Percentiles rank a stretch among this genome's conserved stretches.
These are phyloP conservation scores for Stramenopiles sp. DNA, from an alignment of 352 stramenopile species.

Conservation along the genomic window DNA sequence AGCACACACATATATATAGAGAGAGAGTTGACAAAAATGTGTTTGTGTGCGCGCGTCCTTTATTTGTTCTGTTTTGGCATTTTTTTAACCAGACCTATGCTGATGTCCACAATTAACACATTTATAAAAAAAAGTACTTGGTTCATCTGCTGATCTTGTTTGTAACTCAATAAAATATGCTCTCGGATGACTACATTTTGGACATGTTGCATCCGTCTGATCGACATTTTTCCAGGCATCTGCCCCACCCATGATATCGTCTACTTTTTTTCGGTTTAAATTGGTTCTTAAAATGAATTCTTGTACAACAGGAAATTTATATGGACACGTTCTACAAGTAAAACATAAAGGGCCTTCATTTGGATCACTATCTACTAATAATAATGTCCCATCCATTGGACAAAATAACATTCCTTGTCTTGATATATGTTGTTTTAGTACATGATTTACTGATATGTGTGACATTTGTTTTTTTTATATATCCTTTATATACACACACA, in stretches of 20 bases:
- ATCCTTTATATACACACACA: too few species aligned
- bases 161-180: conserved; percentile 99
- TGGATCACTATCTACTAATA: background rate
- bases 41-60: too few species aligned
- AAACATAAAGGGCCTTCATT: background rate
- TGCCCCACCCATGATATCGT: conserved; percentile 90
- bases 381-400: background rate
- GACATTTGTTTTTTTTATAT: too few species aligned
- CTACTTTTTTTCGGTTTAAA: conserved; percentile 84
- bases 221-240: conserved; percentile 96
- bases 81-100: background rate
- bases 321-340: background rate
- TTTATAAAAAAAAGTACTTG: conserved; percentile 99
- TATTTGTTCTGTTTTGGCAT: too few species aligned
- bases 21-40: too few species aligned
- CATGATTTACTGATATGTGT: too few species aligned
- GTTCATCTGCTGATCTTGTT: conserved; percentile 91
- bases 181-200: conserved; percentile 75
- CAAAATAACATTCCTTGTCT: background rate
- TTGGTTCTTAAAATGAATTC: background rate
- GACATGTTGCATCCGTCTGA: conserved; percentile 82
- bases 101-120: conserved; percentile 71
- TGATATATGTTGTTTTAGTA: too few species aligned
- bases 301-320: background rate
- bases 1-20: too few species aligned